A percentile compares a stretch with the other conserved stretches of the same genome.
These are phyloP conservation scores for Yamadazyma spencermartinsiae DNA, from an alignment of 1,139 yeast species.

Conservation along the genomic window DNA sequence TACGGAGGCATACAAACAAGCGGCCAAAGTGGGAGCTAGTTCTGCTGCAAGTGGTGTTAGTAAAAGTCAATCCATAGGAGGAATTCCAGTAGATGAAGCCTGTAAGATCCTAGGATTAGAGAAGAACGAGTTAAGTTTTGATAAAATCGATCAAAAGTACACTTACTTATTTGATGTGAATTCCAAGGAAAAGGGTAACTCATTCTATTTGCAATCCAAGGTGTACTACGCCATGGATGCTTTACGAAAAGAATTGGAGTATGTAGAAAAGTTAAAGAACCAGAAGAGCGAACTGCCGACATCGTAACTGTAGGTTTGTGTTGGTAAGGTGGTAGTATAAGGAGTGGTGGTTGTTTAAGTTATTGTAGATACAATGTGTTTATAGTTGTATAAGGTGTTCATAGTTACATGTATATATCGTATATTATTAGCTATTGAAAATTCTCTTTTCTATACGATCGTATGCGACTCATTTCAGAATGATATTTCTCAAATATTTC, in stretches of 20 bases:
- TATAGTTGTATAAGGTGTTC: no score
- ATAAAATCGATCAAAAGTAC: constrained; percentile 71
- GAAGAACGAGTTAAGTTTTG: constrained; percentile 52
- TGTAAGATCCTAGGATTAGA: constrained; percentile 86
- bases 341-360: no score
- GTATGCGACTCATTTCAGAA: not conserved
- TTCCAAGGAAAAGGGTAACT: constrained; percentile 90
- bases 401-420: constrained; percentile 1
- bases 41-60: constrained; percentile 54
- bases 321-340: constrained; percentile 1
- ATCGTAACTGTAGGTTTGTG: not conserved
- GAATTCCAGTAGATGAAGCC: constrained; percentile 85
- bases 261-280: constrained; percentile 36
- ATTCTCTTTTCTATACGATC: not conserved
- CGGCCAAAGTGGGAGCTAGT: constrained; percentile 80
- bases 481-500: not conserved
- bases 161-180: constrained; percentile 84
- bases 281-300: constrained; percentile 15
- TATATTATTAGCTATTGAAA: not conserved
- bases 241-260: constrained; percentile 48
- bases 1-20: constrained; percentile 96
- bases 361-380: no score
- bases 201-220: constrained; percentile 89
- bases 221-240: constrained; percentile 69
- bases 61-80: constrained; percentile 58